Conservation (phyloP, 192 early-diverging fungal species). For the Coemansia sp. region DNA sequence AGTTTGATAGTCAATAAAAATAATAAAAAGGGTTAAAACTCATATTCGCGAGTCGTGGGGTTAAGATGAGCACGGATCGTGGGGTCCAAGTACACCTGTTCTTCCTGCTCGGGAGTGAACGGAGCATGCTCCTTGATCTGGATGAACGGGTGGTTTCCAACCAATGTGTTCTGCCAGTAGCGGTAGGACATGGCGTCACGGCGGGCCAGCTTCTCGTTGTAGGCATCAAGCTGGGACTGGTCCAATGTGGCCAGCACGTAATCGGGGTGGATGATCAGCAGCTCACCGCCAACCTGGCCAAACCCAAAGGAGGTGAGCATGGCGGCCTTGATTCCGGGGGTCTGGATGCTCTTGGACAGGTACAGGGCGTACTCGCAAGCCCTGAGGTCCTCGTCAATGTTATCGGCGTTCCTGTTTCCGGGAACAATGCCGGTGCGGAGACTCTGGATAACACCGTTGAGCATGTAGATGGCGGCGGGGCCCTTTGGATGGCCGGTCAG, state of each 20-base stretch:
- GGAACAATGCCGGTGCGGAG: slow-evolving; percentile 83
- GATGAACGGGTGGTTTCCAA: slow-evolving; percentile 39
- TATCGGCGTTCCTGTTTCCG: slow-evolving; percentile 80
- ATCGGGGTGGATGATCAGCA: slow-evolving; percentile 67
- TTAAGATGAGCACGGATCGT: slow-evolving; percentile 21
- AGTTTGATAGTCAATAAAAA: neutral
- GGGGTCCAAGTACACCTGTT: slow-evolving; percentile 22
- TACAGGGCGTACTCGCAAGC: slow-evolving; percentile 81
- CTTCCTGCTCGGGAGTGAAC: slow-evolving; percentile 24
- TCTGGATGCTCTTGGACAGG: slow-evolving; percentile 67
- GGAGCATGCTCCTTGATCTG: slow-evolving; percentile 28
- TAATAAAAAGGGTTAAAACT: slow-evolving; percentile 9
- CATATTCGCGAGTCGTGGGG: slow-evolving; percentile 8
- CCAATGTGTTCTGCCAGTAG: slow-evolving; percentile 32
- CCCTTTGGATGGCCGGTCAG: slow-evolving; percentile 71
- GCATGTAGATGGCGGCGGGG: slow-evolving; percentile 91
- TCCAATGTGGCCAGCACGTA: slow-evolving; percentile 55
- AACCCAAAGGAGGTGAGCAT: slow-evolving; percentile 70
- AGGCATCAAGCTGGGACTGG: slow-evolving; percentile 9
- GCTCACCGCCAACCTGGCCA: slow-evolving; percentile 69
- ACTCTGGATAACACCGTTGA: slow-evolving; percentile 84
- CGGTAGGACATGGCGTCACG: slow-evolving; percentile 6
- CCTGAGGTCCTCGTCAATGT: slow-evolving; percentile 58
- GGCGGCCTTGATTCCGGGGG: slow-evolving; percentile 65
- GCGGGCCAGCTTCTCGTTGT: slow-evolving; percentile 14